These are phyloP conservation scores for Oenanthe javanica DNA, from an alignment of 140 eudicot genomes.

Conservation along the genomic window DNA sequence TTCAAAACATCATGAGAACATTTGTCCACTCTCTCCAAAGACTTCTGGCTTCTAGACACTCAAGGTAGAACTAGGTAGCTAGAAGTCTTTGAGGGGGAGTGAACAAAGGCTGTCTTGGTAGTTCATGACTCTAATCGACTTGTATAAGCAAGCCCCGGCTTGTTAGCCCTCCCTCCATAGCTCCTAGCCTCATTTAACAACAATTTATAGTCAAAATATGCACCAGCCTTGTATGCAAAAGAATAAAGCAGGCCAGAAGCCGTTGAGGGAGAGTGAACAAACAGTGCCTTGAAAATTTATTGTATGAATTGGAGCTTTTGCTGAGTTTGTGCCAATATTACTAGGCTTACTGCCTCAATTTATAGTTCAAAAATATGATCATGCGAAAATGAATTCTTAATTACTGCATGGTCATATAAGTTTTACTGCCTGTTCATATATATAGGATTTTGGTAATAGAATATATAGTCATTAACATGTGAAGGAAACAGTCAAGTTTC, in stretches of 20 bases:
- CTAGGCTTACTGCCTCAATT: not conserved
- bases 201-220: not conserved
- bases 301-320: not conserved
- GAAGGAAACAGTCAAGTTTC: not conserved
- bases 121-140: not conserved
- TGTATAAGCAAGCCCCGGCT: slow-evolving; percentile 5
- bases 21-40: slow-evolving; percentile 9
- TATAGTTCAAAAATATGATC: not conserved
- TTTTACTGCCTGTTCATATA: not conserved
- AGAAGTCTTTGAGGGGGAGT: slow-evolving; percentile 14
- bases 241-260: slow-evolving; percentile 41
- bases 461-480: not conserved
- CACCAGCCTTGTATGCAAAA: not conserved
- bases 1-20: not conserved
- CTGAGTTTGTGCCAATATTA: not conserved
- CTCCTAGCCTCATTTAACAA: not conserved
- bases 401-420: not conserved
- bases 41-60: not conserved
- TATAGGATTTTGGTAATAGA: not conserved
- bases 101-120: slow-evolving; percentile 8
- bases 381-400: not conserved
- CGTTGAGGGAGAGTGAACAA: slow-evolving; percentile 42
- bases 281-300: slow-evolving; percentile 7
- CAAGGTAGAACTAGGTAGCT: slow-evolving; percentile 2
- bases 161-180: slow-evolving; percentile 13